phyloP scores from a whole-genome alignment of 2,329 filamentous ascomycete species.

The Alternaria panax region DNA sequence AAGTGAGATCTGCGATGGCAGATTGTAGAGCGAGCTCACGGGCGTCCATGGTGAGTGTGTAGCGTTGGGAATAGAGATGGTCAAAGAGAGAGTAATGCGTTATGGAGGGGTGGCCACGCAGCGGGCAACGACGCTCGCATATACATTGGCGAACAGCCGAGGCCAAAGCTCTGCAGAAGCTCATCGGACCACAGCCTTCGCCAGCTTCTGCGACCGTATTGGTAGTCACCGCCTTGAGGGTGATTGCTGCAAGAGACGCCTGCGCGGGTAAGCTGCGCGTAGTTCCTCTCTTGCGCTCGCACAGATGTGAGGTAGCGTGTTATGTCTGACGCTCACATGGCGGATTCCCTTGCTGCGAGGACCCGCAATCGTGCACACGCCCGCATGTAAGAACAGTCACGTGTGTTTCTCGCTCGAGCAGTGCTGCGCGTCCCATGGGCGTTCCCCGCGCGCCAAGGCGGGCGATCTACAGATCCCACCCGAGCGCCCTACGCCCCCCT shows the following conservation, averaged over 20 bases:
- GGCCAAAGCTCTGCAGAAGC: too few relatives aligned
- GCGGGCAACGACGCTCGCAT: neutral
- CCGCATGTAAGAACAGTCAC: conserved; percentile 1
- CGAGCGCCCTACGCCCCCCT: neutral
- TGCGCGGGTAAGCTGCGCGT: neutral
- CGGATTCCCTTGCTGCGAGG: neutral
- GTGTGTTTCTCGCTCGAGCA: neutral
- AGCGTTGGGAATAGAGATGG: neutral
- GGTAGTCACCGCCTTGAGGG: too few relatives aligned
- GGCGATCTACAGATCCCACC: neutral
- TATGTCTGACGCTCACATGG: neutral
- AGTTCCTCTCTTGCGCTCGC: neutral
- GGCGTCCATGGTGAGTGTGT: conserved; percentile 12
- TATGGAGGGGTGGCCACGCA: conserved; percentile 8
- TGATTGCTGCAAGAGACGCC: too few relatives aligned
- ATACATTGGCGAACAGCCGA: too few relatives aligned
- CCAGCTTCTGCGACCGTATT: too few relatives aligned
- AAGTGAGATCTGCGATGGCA: conserved; percentile 18
- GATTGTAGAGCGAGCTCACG: conserved; percentile 13
- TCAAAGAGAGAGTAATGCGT: neutral
- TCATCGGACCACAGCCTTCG: too few relatives aligned
- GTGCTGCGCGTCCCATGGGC: neutral
- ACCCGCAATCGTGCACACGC: neutral
- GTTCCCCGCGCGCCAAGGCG: neutral
- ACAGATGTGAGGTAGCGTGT: neutral